Evolutionary conservation across 148 eudicot species (phyloP).

Genomic region (Dianthus caryophyllus): DNA sequence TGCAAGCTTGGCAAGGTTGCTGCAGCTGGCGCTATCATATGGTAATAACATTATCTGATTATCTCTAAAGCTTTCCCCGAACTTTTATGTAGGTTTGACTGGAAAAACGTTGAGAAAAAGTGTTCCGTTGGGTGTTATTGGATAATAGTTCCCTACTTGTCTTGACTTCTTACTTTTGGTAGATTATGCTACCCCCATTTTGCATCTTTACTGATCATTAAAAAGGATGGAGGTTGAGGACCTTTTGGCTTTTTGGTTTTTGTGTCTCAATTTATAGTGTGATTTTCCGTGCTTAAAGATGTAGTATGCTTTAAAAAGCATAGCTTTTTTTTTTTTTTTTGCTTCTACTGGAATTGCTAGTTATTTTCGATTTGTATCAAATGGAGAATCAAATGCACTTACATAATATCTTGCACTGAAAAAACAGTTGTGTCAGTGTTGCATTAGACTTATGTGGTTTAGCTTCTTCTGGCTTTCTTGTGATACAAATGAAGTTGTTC

Average conservation of each 20-base stretch:
- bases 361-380: too few species aligned
- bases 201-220: neutral
- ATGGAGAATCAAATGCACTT: too few species aligned
- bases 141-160: neutral
- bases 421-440: too few species aligned
- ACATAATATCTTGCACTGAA: too few species aligned
- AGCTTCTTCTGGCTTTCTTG: neutral
- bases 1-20: conserved; percentile 98
- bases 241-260: neutral
- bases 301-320: too few species aligned
- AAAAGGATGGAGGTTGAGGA: neutral
- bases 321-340: too few species aligned
- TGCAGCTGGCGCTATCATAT: conserved; percentile 96
- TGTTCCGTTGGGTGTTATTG: too few species aligned
- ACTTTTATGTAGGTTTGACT: neutral
- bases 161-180: neutral
- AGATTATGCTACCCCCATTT: neutral
- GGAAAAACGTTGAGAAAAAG: neutral
- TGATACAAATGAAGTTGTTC: neutral
- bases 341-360: too few species aligned
- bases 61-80: conserved; percentile 3
- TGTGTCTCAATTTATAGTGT: too few species aligned
- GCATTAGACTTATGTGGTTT: too few species aligned
- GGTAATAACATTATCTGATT: conserved; percentile 39
- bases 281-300: too few species aligned